phyloP scores from a whole-genome alignment of 257 asterid genomes.

The Voacanga thouarsii region DNA sequence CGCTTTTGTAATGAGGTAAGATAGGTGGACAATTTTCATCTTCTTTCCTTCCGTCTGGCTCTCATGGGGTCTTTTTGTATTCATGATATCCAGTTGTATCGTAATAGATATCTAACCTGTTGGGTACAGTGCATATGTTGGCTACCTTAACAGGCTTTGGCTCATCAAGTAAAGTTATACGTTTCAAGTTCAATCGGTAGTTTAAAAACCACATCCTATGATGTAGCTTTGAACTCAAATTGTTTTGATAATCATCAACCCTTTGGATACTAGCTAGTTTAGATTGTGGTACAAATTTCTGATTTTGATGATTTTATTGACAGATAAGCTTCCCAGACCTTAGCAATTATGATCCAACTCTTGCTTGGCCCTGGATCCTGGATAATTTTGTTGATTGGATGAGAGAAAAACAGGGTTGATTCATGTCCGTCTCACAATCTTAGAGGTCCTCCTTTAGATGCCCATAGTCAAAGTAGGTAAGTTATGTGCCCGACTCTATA shows the following conservation, averaged over 20 bases:
- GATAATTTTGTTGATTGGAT: constrained; percentile 80
- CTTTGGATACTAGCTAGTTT: background rate
- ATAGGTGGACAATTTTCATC: too few species aligned
- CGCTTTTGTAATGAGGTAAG: constrained; percentile 82
- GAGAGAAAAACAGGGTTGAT: constrained; percentile 35
- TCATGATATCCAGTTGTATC: background rate
- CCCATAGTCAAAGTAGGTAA: background rate
- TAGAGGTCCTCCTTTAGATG: background rate
- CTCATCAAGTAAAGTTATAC: background rate
- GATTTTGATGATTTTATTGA: constrained; percentile 5
- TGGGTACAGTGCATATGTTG: background rate
- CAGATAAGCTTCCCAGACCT: constrained; percentile 82
- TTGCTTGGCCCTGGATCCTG: constrained; percentile 78
- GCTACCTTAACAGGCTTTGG: background rate
- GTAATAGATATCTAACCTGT: background rate
- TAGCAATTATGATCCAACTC: constrained; percentile 55
- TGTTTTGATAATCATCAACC: background rate
- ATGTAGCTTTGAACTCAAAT: background rate
- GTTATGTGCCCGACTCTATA: background rate
- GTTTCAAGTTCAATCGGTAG: background rate
- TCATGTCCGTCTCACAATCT: background rate
- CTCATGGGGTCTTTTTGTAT: background rate
- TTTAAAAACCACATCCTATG: background rate
- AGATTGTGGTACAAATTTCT: background rate
- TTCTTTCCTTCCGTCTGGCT: background rate